Evolutionary conservation across 345 rosid genomes (phyloP).

Genomic region (Cardamine chenopodiifolia): DNA sequence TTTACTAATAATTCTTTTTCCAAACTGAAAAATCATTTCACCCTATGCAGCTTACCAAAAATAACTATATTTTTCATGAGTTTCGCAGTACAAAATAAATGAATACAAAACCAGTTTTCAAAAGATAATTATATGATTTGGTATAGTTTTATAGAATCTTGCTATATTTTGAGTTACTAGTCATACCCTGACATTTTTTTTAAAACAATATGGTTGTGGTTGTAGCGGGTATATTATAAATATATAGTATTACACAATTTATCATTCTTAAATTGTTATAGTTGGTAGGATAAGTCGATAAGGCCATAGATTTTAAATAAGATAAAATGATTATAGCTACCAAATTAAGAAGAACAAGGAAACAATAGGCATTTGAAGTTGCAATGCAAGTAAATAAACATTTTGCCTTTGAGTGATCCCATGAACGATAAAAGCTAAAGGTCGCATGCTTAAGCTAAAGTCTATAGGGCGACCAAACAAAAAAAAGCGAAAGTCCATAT

Average conservation of each 20-base stretch:
- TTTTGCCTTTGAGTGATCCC: slow-evolving; percentile 26
- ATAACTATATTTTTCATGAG: neutral
- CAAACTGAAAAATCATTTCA: neutral
- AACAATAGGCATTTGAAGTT: slow-evolving; percentile 22
- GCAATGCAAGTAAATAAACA: slow-evolving; percentile 19
- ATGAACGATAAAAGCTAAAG: slow-evolving; percentile 24
- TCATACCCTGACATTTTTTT: neutral
- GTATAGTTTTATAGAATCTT: neutral
- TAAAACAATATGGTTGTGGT: neutral
- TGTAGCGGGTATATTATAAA: neutral
- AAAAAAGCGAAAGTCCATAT: too few species aligned
- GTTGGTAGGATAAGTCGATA: neutral
- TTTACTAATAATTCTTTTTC: neutral
- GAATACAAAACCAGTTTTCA: neutral
- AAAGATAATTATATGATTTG: neutral
- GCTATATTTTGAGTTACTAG: neutral
- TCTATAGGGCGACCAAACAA: too few species aligned
- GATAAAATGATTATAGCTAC: slow-evolving; percentile 11
- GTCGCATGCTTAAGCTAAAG: slow-evolving; percentile 29
- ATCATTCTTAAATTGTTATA: neutral
- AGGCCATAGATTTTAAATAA: neutral
- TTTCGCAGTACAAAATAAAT: neutral
- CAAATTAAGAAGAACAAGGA: slow-evolving; percentile 20
- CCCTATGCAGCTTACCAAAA: neutral
- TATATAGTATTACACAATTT: neutral